A percentile compares a stretch with the other conserved stretches of the same genome.
Conservation (phyloP, 371 early-diverging fungal species). For the Choanephora cucurbitarum region DNA sequence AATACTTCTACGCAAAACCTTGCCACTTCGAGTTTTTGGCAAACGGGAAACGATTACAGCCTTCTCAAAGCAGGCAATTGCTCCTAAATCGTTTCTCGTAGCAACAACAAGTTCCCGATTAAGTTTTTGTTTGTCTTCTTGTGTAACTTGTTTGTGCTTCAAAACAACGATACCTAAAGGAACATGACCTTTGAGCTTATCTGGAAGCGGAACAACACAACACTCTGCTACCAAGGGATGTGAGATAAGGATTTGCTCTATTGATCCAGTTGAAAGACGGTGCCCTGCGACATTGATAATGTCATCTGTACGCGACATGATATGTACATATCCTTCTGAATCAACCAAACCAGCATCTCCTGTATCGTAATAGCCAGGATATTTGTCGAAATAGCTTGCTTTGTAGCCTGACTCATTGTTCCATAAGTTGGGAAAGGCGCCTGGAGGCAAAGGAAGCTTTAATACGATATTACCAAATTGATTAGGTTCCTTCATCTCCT, state of each 20-base stretch:
- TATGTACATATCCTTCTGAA: slow-evolving; percentile 69
- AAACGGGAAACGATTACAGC: slow-evolving; percentile 71
- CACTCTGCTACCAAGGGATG: slow-evolving; percentile 79
- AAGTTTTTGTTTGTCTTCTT: slow-evolving; percentile 29
- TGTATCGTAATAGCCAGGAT: slow-evolving; percentile 86
- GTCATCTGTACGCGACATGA: slow-evolving; percentile 91
- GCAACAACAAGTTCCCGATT: slow-evolving; percentile 48
- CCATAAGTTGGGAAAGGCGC: slow-evolving; percentile 74
- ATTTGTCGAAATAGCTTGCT: slow-evolving; percentile 74
- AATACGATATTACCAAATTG: slow-evolving; percentile 78
- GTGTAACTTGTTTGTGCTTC: slow-evolving; percentile 28
- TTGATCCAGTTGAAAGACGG: slow-evolving; percentile 90
- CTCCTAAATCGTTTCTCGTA: slow-evolving; percentile 68
- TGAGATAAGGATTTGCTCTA: slow-evolving; percentile 80
- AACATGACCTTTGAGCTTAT: slow-evolving; percentile 70
- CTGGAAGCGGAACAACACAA: slow-evolving; percentile 69
- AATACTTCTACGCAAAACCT: slow-evolving; percentile 84
- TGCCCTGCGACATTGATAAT: slow-evolving; percentile 94
- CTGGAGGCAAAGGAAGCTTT: slow-evolving; percentile 83
- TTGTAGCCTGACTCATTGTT: slow-evolving; percentile 76
- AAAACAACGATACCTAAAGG: slow-evolving; percentile 67
- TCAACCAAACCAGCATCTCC: slow-evolving; percentile 85
- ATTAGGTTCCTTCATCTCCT: slow-evolving; percentile 51
- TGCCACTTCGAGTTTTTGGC: slow-evolving; percentile 94
- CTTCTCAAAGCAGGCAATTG: slow-evolving; percentile 76